Base-by-base conservation (phyloP, 2,329 filamentous ascomycete species). In the Penicillium sp. region DNA sequence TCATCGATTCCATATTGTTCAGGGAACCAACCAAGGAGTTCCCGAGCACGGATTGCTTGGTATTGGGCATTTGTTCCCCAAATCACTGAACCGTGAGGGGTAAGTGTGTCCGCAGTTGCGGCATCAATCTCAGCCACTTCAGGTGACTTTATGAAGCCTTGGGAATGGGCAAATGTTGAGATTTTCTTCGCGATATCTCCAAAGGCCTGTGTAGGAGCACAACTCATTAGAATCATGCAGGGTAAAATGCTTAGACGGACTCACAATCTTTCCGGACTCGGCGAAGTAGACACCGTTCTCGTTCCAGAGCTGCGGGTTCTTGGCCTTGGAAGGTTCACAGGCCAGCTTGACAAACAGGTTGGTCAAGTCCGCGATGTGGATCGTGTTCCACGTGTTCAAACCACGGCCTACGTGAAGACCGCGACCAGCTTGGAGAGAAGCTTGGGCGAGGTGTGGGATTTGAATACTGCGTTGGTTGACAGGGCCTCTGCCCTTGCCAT, bases 321-420 rank as follows among this genome's bases (percentile, higher is more conserved):
- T 61, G 10, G 62, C 55, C 0, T 58, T 56, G 0, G 49, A 47
- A 8, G 79, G 78, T 2, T 80, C 78, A 39, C 79, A 76, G 8
- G 80, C 76, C 16, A 84, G 74, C 9, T 77, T 70, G 1, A 84
- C 66, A 58, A 82, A 84, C 0, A 88, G 63, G 2, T 74, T 64
- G 14, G 78, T 80, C 0, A 89, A 71, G 63, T 89, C 86, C 2
- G 78, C 70, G 0, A 86, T 72, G 61, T 88, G 82, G 0, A 89
- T 77, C 46, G 85, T 81, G 2, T 16, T 38, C 36, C 36, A 38
- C 5, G 76, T 68, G 3, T 82, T 81, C 56, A 80, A 66, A 0
- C 86, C 86, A 1, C 78, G 77, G 2, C 80, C 81, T 1, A 88
- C 71, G 3, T 78, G 73, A 4, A 84, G 79, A 0, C 74, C 80